Evolutionary conservation across 768 basidiomycete genomes (phyloP), one percentile per base, ranked within the genome.

Genomic region (Termitomyces sp.): DNA sequence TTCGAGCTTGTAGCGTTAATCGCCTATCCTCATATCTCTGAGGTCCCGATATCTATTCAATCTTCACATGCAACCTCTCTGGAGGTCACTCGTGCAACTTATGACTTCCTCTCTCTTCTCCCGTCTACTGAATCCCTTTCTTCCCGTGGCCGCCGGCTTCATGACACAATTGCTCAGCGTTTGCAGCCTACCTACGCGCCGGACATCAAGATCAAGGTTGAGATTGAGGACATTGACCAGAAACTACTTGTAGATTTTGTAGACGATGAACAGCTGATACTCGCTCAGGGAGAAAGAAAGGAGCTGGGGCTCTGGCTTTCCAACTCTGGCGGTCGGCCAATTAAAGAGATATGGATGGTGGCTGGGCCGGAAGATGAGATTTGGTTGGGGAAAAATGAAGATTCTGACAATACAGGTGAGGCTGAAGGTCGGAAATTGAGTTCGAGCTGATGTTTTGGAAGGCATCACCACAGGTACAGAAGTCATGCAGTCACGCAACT

Each of bases 331-430:
- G 73, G 72, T 10, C 74, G 73, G 32, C 68, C 76, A 16, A 79
- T 95, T 25, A 70, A 70, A 11, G 89, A 92, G 57, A 62, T 92
- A n/a, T 89, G 89, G 88, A 67, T 88, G 59, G 73, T 92, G 3
- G 62, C 77, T 46, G 84, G 79, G 28, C 66, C 75, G 21, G 80
- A 82, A 17, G 86, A 89, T 63, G 85, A 81, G 60, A 64, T 89
- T n/a, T 86, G 82, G 82, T 53, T 86, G 2, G 73, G 72, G 1
- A 57, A 62, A 28, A 61, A 66, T 16, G 61, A 65, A 40, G 50
- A 52, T 25, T 49, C 30, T 17, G 43, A 55, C 8, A 37, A 51
- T 25, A 35, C 23, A 19, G 37, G 55, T 46, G 51, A 63, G 58
- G 43, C 56, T 55, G 25, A 21, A 43, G 28, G 23, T 21, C 17